A percentile compares a stretch with the other conserved stretches of the same genome.
Evolutionary conservation across 1,139 yeast species (phyloP).

Genomic region (Geotrichum carabidarum): DNA sequence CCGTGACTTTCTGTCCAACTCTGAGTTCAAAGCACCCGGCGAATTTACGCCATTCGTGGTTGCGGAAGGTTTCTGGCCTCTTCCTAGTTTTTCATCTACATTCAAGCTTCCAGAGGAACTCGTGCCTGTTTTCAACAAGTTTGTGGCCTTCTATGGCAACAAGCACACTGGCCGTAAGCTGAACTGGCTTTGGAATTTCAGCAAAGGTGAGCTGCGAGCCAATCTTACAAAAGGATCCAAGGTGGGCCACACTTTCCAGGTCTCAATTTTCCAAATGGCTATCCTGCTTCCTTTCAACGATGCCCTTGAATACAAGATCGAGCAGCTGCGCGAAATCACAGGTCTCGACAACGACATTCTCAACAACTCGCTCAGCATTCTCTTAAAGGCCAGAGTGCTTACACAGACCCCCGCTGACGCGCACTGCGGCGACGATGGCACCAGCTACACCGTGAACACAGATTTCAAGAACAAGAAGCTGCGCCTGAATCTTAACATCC

Average conservation of each 20-base stretch:
- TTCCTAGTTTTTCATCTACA: conserved; percentile 46
- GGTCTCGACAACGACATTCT: conserved; percentile 62
- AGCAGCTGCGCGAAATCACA: conserved; percentile 60
- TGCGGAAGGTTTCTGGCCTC: conserved; percentile 91
- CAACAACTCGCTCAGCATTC: conserved; percentile 70
- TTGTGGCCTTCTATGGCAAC: conserved; percentile 61
- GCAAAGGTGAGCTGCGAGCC: conserved; percentile 90
- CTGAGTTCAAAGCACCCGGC: conserved; percentile 44
- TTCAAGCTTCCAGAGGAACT: conserved; percentile 63
- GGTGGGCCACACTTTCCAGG: conserved; percentile 73
- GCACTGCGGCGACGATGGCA: conserved; percentile 39
- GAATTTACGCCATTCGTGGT: conserved; percentile 69
- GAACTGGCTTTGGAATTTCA: conserved; percentile 94
- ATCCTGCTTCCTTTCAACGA: conserved; percentile 77
- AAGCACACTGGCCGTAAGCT: conserved; percentile 85
- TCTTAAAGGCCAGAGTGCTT: conserved; percentile 72
- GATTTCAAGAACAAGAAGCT: conserved; percentile 84
- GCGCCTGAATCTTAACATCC: conserved; percentile 78
- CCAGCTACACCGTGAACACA: conserved; percentile 63
- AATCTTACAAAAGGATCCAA: conserved; percentile 67
- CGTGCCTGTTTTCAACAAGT: conserved; percentile 56
- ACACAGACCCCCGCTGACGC: conserved; percentile 47
- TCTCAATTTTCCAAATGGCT: conserved; percentile 81
- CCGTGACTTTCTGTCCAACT: conserved; percentile 38
- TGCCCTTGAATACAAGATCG: conserved; percentile 52